Conservation (phyloP, 805 yeast species). For the Yamadazyma philogaea region DNA sequence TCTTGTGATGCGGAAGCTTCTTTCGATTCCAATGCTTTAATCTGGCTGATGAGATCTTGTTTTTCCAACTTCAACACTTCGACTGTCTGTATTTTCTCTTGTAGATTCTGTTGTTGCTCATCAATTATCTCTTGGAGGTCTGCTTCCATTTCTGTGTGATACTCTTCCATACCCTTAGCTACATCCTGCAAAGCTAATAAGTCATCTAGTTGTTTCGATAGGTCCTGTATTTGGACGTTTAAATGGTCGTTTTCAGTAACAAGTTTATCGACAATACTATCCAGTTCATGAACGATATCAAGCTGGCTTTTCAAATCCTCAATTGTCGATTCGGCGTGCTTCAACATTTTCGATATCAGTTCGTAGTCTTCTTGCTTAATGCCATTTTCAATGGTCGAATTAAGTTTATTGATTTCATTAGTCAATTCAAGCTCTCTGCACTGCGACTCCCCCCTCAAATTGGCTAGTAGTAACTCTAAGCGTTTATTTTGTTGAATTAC, state of each 20-base stretch:
- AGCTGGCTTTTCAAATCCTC: slow-evolving; percentile 27
- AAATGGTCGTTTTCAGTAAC: slow-evolving; percentile 37
- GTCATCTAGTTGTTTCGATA: slow-evolving; percentile 41
- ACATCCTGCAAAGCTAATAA: slow-evolving; percentile 49
- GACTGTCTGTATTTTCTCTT: slow-evolving; percentile 7
- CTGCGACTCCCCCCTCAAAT: slow-evolving; percentile 5
- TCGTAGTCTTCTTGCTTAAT: slow-evolving; percentile 24
- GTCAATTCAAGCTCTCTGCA: slow-evolving; percentile 4
- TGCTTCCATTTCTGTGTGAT: slow-evolving; percentile 40
- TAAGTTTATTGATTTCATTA: slow-evolving; percentile 7
- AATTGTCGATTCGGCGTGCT: slow-evolving; percentile 23
- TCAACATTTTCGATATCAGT: slow-evolving; percentile 27
- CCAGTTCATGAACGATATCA: slow-evolving; percentile 35
- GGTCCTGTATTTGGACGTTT: slow-evolving; percentile 23
- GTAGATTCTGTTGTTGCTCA: slow-evolving; percentile 17
- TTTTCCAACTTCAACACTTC: slow-evolving; percentile 1
- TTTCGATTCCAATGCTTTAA: neutral
- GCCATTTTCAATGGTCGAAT: slow-evolving; percentile 11
- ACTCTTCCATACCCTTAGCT: slow-evolving; percentile 49
- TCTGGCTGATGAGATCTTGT: neutral
- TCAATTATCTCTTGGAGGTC: slow-evolving; percentile 41
- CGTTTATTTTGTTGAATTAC: slow-evolving; percentile 32
- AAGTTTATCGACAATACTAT: slow-evolving; percentile 31
- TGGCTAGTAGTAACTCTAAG: slow-evolving; percentile 40
- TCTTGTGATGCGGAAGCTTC: neutral